Conservation (phyloP, 2,329 filamentous ascomycete genomes). For the Allantophomopsis lycopodina region DNA sequence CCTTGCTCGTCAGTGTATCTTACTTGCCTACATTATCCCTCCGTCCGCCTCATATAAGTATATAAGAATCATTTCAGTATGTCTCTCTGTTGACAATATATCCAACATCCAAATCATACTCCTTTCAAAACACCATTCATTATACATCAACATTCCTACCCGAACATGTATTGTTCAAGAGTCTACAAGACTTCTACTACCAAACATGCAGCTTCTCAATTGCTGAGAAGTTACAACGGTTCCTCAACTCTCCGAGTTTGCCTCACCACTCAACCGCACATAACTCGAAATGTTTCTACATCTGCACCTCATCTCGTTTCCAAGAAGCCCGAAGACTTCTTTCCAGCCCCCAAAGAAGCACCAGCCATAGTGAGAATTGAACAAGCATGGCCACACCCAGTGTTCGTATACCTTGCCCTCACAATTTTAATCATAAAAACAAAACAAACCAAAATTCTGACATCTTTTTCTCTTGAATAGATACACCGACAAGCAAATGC, state of each 20-base stretch:
- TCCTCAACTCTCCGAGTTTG: background rate
- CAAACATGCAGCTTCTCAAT: background rate
- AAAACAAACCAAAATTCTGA: background rate
- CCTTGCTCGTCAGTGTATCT: background rate
- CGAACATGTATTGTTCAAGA: background rate
- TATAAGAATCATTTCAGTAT: too few relatives aligned
- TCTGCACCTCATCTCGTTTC: conserved; percentile 7
- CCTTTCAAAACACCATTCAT: background rate
- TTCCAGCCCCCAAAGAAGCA: conserved; percentile 15
- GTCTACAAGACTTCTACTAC: background rate
- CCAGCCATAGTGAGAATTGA: conserved; percentile 42
- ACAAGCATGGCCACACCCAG: conserved; percentile 42
- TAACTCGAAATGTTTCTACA: conserved; percentile 12
- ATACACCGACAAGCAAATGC: conserved; percentile 72
- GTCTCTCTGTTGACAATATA: too few relatives aligned
- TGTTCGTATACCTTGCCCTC: conserved; percentile 7
- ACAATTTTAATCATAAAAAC: background rate
- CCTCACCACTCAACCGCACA: conserved; percentile 2
- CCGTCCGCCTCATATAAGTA: background rate
- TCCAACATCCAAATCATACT: too few relatives aligned
- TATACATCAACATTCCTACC: background rate
- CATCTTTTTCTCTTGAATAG: conserved; percentile 17
- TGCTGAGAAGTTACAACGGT: background rate
- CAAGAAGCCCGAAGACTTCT: conserved; percentile 12
- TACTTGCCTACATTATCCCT: background rate